Evolutionary conservation across 345 rosid genomes (phyloP).

Genomic region (Salix exigua): DNA sequence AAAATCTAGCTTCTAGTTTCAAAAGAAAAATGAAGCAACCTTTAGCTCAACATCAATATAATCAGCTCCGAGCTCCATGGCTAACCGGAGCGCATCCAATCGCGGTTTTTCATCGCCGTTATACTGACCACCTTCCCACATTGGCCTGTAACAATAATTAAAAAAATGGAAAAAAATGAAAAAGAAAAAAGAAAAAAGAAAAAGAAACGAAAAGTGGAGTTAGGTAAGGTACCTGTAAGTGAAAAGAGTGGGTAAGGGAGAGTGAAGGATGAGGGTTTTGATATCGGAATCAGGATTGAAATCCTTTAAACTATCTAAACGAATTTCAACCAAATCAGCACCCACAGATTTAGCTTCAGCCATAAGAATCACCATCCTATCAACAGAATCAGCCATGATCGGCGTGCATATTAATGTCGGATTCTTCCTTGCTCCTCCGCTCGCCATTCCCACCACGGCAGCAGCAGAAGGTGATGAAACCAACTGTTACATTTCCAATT

Average conservation of each 20-base stretch:
- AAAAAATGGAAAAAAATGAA: no score
- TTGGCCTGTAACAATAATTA: slow-evolving; percentile 46
- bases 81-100: slow-evolving; percentile 59
- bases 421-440: slow-evolving; percentile 34
- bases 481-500: slow-evolving; percentile 25
- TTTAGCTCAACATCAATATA: slow-evolving; percentile 91
- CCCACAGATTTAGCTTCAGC: slow-evolving; percentile 56
- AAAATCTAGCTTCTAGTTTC: not conserved
- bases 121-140: slow-evolving; percentile 93
- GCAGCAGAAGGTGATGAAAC: slow-evolving; percentile 31
- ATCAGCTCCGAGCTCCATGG: slow-evolving; percentile 94
- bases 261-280: slow-evolving; percentile 43
- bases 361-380: slow-evolving; percentile 46
- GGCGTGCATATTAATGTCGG: slow-evolving; percentile 78
- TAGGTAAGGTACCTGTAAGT: slow-evolving; percentile 62
- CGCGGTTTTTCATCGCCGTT: slow-evolving; percentile 76
- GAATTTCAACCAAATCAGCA: slow-evolving; percentile 83
- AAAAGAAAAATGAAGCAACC: slow-evolving; percentile 34
- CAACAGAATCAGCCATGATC: slow-evolving; percentile 61
- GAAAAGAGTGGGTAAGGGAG: slow-evolving; percentile 74
- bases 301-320: slow-evolving; percentile 60
- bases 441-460: slow-evolving; percentile 23
- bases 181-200: not conserved
- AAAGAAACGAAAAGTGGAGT: not conserved
- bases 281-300: slow-evolving; percentile 49